These are phyloP conservation scores for Mycena polygramma DNA, from an alignment of 768 basidiomycete genomes.

Conservation along the genomic window DNA sequence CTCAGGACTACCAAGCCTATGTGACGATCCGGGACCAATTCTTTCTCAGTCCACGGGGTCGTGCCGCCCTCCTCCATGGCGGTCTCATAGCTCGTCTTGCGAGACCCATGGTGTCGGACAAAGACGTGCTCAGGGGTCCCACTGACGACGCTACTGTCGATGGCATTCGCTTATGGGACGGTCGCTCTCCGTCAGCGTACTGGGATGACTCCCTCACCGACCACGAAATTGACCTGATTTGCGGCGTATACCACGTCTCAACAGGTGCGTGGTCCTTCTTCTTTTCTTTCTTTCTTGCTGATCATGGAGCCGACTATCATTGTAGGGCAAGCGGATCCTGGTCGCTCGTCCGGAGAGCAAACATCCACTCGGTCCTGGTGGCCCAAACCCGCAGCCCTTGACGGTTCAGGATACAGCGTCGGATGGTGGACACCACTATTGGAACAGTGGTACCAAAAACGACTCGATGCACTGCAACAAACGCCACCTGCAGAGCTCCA, in stretches of 20 bases:
- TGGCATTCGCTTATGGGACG: slow-evolving; percentile 16
- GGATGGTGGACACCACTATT: too few species aligned
- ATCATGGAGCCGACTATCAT: neutral
- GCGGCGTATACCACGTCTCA: slow-evolving; percentile 12
- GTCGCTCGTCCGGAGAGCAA: neutral
- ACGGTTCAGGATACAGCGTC: too few species aligned
- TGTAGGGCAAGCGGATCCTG: neutral
- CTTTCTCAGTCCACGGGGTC: slow-evolving; percentile 7
- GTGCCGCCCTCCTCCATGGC: slow-evolving; percentile 11
- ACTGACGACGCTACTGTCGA: neutral
- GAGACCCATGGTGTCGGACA: slow-evolving; percentile 7
- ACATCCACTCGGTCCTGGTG: slow-evolving; percentile 3
- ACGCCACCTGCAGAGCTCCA: too few species aligned
- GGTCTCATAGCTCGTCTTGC: slow-evolving; percentile 7
- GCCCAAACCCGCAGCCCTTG: too few species aligned
- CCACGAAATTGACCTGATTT: slow-evolving; percentile 3
- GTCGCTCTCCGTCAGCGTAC: neutral
- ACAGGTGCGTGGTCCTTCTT: slow-evolving; percentile 5
- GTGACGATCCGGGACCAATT: neutral
- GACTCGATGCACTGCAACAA: too few species aligned
- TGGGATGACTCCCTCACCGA: slow-evolving; percentile 1
- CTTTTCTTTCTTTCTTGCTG: neutral
- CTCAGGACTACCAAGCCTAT: neutral
- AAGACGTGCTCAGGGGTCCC: neutral
- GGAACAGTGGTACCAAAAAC: too few species aligned